Evolutionary conservation across 257 asterid species (phyloP), one percentile per base, ranked within the genome.

Genomic region (Anisodus acutangulus): DNA sequence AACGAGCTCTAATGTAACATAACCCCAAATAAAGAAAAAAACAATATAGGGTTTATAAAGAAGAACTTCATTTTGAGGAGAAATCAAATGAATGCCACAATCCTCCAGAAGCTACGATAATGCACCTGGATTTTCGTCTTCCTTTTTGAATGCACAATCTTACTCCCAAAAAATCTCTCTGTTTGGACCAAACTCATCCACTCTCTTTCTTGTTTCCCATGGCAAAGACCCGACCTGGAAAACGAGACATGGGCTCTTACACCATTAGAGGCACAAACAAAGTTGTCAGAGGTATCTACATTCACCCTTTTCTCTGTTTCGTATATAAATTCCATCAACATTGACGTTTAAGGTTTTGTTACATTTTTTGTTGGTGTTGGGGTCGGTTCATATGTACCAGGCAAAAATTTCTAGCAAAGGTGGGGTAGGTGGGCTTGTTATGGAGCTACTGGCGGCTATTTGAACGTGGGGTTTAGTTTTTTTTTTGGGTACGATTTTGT

Each of bases 201-300:
- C 58, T 31, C 35, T 31, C 35, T 31, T 31, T 31, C 45, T 51
- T 49, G 58, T 49, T 84, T 64, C 15, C 85, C 85, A 90, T 91
- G 92, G 91, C 91, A 76, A 92, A 91, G 87, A 86, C 91, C 54
- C 86, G 88, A 78, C 91, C 88, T 47, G 89, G 91, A 31, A 88
- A 85, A 85, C 85, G 92, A 19, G 91, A 86, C 58, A 60, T 92
- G 78, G 89, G 84, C 55, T 83, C 87, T 17, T 91, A 87, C 92
- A 89, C 89, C 74, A 89, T 93, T 68, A 86, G 85, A 84, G 95
- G 96, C 88, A 88, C 96, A 58, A 87, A 89, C 87, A 88, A 92
- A 81, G 74, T 87, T 22, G 95, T 93, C 22, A 85, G 87, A 89
- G 93, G 97, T 93, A 89, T 22, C 9, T 45, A 35, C 37, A 4